phyloP scores from a whole-genome alignment of 306 rosid species.

The Prinsepia uniflora region DNA sequence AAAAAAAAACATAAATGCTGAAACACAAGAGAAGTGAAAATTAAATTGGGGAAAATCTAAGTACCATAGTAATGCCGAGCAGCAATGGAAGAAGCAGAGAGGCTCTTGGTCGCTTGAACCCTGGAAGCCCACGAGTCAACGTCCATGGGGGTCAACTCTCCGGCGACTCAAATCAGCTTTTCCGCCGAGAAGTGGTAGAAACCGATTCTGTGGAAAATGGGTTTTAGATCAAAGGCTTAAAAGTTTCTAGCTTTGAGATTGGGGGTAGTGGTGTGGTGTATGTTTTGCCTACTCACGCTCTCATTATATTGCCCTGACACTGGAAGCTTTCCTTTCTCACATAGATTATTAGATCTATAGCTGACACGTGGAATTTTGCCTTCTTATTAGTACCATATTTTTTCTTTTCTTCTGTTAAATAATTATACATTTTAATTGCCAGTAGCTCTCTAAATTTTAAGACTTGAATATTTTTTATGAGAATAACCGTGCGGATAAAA shows the following conservation, averaged over 20 bases:
- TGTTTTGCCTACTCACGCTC: constrained; percentile 29
- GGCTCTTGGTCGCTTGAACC: constrained; percentile 48
- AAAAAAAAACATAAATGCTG: constrained; percentile 9
- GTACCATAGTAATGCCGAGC: constrained; percentile 71
- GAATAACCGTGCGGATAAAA: too few relatives aligned
- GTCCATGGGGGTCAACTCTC: constrained; percentile 50
- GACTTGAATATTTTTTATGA: background rate
- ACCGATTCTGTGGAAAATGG: background rate
- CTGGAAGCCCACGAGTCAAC: constrained; percentile 62
- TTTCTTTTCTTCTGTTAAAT: background rate
- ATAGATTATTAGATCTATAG: constrained; percentile 31
- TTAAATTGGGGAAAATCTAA: background rate
- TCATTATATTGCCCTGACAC: constrained; percentile 36
- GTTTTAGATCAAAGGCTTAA: constrained; percentile 8
- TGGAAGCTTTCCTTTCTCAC: constrained; percentile 49
- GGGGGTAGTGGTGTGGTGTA: constrained; percentile 24
- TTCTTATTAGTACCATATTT: background rate
- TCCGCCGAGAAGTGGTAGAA: constrained; percentile 17
- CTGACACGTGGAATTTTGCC: constrained; percentile 36
- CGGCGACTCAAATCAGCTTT: constrained; percentile 14
- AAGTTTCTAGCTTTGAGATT: constrained; percentile 2
- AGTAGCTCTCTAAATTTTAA: background rate
- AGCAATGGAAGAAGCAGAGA: constrained; percentile 54
- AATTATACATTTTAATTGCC: background rate
- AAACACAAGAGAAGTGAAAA: constrained; percentile 9